Evolutionary conservation across 495 filamentous ascomycete species (phyloP).

Genomic region (Penicillium manginii): DNA sequence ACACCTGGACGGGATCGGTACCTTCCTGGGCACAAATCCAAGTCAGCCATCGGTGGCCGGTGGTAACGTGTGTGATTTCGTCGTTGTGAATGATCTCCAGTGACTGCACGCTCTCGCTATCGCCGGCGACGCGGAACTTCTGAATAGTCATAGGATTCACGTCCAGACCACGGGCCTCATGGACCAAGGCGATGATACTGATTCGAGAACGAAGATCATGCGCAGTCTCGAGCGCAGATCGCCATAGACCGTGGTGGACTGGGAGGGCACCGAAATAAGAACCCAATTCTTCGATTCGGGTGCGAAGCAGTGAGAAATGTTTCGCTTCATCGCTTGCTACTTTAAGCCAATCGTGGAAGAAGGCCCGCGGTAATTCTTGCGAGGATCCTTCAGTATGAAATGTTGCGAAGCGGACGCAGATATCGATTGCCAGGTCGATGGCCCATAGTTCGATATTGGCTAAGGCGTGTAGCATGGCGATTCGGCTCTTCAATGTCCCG

Average conservation of each 20-base stretch:
- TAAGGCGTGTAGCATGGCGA: slow-evolving; percentile 55
- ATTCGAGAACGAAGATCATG: slow-evolving; percentile 55
- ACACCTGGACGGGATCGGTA: slow-evolving; percentile 54
- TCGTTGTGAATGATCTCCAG: slow-evolving; percentile 57
- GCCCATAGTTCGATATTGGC: slow-evolving; percentile 60
- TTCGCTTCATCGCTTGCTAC: slow-evolving; percentile 59
- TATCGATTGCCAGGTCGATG: slow-evolving; percentile 59
- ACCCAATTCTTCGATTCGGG: slow-evolving; percentile 53
- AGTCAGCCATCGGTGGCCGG: slow-evolving; percentile 55
- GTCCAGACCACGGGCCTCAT: slow-evolving; percentile 56
- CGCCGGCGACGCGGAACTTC: slow-evolving; percentile 52
- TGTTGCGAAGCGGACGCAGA: slow-evolving; percentile 54
- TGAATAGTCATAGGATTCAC: slow-evolving; percentile 59
- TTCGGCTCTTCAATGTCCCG: slow-evolving; percentile 52
- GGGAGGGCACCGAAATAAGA: slow-evolving; percentile 54
- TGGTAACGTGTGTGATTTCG: slow-evolving; percentile 60
- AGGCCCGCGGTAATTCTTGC: slow-evolving; percentile 48
- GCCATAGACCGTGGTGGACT: slow-evolving; percentile 56
- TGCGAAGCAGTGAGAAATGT: slow-evolving; percentile 55
- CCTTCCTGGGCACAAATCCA: slow-evolving; percentile 57
- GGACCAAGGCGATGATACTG: slow-evolving; percentile 56
- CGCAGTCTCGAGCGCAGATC: slow-evolving; percentile 49
- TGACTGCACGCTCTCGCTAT: slow-evolving; percentile 47
- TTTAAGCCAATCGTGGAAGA: slow-evolving; percentile 59
- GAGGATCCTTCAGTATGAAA: slow-evolving; percentile 43